Conservation (phyloP, 169 alveolate species). For the Amoebophrya sp. region DNA sequence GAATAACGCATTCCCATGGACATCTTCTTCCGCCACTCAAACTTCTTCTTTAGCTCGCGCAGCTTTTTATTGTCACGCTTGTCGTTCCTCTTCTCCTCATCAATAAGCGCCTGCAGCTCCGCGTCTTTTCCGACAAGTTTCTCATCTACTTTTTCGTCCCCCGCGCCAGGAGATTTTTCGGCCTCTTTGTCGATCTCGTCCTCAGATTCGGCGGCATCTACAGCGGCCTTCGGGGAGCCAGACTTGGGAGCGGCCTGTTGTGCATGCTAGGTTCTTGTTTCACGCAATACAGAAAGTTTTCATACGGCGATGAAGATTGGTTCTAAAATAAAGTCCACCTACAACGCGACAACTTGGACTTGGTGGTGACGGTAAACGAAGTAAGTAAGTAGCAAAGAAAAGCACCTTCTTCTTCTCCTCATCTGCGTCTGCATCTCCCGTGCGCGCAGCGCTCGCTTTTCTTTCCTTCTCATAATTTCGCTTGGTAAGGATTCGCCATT, state of each 20-base stretch:
- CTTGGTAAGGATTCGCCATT: constrained; percentile 60
- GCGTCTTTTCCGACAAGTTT: neutral
- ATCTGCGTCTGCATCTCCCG: neutral
- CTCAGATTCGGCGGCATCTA: no score
- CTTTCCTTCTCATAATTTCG: neutral
- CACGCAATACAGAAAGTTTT: no score
- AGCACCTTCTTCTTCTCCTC: no score
- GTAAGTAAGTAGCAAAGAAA: no score
- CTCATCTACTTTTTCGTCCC: neutral
- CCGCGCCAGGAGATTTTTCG: constrained; percentile 17
- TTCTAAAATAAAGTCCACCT: no score
- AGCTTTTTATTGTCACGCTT: neutral
- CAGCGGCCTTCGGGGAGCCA: no score
- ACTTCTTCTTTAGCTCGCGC: neutral
- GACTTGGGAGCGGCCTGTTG: no score
- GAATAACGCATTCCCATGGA: neutral
- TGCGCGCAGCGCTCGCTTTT: neutral
- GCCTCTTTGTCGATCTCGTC: constrained; percentile 2
- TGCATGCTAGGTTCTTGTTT: no score
- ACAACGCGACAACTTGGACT: no score
- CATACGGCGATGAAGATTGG: no score
- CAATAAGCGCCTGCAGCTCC: neutral
- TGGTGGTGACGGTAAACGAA: no score
- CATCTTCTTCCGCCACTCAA: constrained; percentile 21
- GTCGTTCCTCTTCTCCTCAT: neutral